Evolutionary conservation across 345 rosid species (phyloP).

Genomic region (Lepidium africanum): DNA sequence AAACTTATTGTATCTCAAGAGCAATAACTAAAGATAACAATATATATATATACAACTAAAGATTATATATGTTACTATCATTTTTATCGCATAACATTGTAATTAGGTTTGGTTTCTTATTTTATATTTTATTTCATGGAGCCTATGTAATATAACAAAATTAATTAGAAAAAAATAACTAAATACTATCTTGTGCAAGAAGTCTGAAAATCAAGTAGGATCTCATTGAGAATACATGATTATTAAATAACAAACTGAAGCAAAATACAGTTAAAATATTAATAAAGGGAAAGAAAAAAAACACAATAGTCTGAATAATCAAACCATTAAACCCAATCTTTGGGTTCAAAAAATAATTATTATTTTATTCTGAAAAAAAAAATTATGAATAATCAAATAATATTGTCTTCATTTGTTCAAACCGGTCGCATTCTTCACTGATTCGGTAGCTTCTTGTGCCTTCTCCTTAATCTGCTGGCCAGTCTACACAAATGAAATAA

Average conservation of each 20-base stretch:
- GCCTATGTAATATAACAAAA: no score
- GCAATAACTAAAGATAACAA: no score
- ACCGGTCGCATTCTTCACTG: slow-evolving; percentile 54
- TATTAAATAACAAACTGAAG: not conserved
- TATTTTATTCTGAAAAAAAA: not conserved
- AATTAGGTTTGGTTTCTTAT: no score
- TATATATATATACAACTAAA: no score
- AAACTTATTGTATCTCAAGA: no score
- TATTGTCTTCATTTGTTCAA: slow-evolving; percentile 34
- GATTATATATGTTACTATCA: no score
- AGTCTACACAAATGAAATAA: slow-evolving; percentile 28
- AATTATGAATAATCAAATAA: not conserved
- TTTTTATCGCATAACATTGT: no score
- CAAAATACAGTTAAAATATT: not conserved
- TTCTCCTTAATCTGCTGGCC: slow-evolving; percentile 49
- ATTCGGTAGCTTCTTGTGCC: slow-evolving; percentile 58
- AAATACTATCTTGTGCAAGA: not conserved
- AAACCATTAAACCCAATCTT: not conserved
- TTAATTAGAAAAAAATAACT: not conserved
- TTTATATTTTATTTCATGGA: no score
- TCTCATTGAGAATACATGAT: not conserved
- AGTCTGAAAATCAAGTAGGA: not conserved
- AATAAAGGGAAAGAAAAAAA: not conserved
- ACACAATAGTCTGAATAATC: not conserved
- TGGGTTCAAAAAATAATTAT: not conserved